Base-by-base conservation (phyloP, 345 rosid genomes). In the Gossypium anomalum region DNA sequence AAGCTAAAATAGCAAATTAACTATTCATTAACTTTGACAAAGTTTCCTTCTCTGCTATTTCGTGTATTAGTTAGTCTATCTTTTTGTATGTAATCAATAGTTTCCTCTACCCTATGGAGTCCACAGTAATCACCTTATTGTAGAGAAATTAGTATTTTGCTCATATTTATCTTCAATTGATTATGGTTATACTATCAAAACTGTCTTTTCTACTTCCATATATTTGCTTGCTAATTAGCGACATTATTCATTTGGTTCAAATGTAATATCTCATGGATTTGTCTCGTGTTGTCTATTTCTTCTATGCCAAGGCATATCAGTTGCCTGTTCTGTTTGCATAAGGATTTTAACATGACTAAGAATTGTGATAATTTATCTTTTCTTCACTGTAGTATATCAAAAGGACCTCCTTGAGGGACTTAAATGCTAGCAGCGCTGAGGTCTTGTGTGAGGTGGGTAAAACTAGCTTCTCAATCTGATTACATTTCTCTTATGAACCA, bases 401-500 rank as follows among this genome's bases (percentile, higher is more conserved):
- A 82, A 88, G 75, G 72, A 91, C 89, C 44, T 94, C 97, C 3
- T 67, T 89, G 82, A 87, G 88, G 75, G 89, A 89, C 82, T 89
- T 87, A 57, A 84, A 89, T 65, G 98, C 98, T 10, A 82, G 82
- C 78, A 87, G 85, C 74, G 98, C 98, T n/a, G 93, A 92, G 82
- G 97, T 94, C 73, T 64, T 94, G 71, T 94, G 89, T 60, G 97
- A 91, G 97, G 98, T 94, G 20, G 6, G 81, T 78, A 69, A 52
- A 75, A 43, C 48, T 29, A 47, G 55, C 52, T 55, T 52, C 62
- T 20, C 72, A 68, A 43, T n/a, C 41, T 17, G 23, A 59, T 59
- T 16, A 20, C 29, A 41, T 63, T 55, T 57, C 25, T 43, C 15
- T 47, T 62, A 44, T 45, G 53, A 52, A 12, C 57, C 43, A n/a